Evolutionary conservation across 345 rosid species (phyloP).

Genomic region (Gossypium stocksii): DNA sequence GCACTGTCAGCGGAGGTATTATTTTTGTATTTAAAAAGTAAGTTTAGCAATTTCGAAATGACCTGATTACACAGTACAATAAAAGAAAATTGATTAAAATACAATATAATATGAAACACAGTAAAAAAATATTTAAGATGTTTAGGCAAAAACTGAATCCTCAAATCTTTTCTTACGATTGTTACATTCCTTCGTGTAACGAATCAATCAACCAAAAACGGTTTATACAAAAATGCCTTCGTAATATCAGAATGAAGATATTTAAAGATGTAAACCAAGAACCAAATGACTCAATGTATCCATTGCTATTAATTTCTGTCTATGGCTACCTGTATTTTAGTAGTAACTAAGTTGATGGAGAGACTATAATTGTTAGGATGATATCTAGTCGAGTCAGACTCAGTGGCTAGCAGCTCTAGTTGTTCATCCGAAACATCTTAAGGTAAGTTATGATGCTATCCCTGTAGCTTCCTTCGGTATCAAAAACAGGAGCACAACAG

Average conservation of each 20-base stretch:
- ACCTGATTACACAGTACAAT: no score
- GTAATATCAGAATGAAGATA: neutral
- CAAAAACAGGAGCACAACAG: conserved; percentile 63
- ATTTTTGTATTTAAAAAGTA: no score
- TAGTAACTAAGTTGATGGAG: neutral
- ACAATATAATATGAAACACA: no score
- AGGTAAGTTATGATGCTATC: conserved; percentile 39
- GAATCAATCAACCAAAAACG: neutral
- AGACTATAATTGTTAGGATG: neutral
- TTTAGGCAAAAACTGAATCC: neutral
- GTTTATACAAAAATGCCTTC: neutral
- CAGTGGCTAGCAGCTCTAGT: neutral
- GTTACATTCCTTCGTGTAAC: neutral
- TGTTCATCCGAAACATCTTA: neutral
- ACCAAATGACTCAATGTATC: neutral
- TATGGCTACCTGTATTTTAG: neutral
- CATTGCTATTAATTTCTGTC: neutral
- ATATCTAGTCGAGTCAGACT: neutral
- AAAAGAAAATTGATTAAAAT: no score
- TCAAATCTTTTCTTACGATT: neutral
- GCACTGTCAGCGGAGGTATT: no score
- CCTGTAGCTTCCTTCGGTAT: conserved; percentile 94
- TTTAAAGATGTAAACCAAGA: neutral
- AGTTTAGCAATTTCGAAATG: no score
- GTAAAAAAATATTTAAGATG: neutral